A percentile compares a stretch with the other conserved stretches of the same genome.
Conservation (phyloP, 306 rosid genomes). For the Sophora flavescens region DNA sequence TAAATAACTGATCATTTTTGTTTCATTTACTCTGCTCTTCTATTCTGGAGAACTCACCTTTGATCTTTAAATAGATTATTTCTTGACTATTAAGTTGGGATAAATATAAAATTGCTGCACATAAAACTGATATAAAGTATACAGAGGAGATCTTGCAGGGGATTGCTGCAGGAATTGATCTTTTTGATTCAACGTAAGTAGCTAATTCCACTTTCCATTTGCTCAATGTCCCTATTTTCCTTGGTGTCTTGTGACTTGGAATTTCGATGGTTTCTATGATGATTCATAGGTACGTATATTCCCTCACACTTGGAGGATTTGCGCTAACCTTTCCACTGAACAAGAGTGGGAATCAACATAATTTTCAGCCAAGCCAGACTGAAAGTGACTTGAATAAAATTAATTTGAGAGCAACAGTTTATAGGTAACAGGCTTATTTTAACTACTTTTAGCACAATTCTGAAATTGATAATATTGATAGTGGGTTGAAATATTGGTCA, state of each 20-base stretch:
- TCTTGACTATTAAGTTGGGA: slow-evolving; percentile 28
- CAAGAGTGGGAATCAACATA: slow-evolving; percentile 53
- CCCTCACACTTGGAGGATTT: slow-evolving; percentile 87
- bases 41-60: slow-evolving; percentile 32
- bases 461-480: slow-evolving; percentile 19
- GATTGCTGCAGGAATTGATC: slow-evolving; percentile 83
- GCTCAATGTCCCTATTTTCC: slow-evolving; percentile 11
- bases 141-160: slow-evolving; percentile 99
- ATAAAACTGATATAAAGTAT: slow-evolving; percentile 45
- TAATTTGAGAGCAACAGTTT: slow-evolving; percentile 80
- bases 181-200: slow-evolving; percentile 86
- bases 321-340: slow-evolving; percentile 77
- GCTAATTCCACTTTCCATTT: slow-evolving; percentile 40
- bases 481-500: slow-evolving; percentile 22
- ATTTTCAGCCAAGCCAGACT: slow-evolving; percentile 43
- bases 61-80: slow-evolving; percentile 33
- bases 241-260: slow-evolving; percentile 22
- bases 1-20: not conserved
- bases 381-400: slow-evolving; percentile 78
- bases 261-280: slow-evolving; percentile 30
- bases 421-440: slow-evolving; percentile 58
- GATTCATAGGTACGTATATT: slow-evolving; percentile 68
- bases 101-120: slow-evolving; percentile 31
- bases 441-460: slow-evolving; percentile 21
- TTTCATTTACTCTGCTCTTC: slow-evolving; percentile 15